Evolutionary conservation across 2,329 filamentous ascomycete species (phyloP).

Genomic region (Eutypa lata): DNA sequence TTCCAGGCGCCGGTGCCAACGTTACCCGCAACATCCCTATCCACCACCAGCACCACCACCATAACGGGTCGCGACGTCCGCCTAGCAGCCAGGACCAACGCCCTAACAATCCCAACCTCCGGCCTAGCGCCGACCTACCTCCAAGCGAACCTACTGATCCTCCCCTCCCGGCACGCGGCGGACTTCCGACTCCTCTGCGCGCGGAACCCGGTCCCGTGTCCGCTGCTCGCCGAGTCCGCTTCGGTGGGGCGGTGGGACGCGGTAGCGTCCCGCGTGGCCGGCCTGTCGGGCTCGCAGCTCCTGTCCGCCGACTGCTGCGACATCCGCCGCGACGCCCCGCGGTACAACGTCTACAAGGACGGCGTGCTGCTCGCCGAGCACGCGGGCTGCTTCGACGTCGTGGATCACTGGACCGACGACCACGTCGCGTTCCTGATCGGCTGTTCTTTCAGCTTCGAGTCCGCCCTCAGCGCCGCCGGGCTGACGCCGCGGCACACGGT

Average conservation of each 20-base stretch:
- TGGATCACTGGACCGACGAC: conserved; percentile 50
- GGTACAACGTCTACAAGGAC: conserved; percentile 56
- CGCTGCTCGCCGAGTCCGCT: conserved; percentile 53
- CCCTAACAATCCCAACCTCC: conserved; percentile 43
- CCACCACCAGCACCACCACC: no score
- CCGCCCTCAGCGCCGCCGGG: conserved; percentile 47
- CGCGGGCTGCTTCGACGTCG: conserved; percentile 41
- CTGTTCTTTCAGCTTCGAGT: conserved; percentile 63
- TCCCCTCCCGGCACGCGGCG: conserved; percentile 52
- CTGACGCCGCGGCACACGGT: conserved; percentile 49
- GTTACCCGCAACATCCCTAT: no score
- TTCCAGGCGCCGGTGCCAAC: no score
- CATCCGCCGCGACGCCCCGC: conserved; percentile 55
- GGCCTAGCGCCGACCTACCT: conserved; percentile 54
- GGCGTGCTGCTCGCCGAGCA: conserved; percentile 37
- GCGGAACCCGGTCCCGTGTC: conserved; percentile 61
- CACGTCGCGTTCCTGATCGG: conserved; percentile 63
- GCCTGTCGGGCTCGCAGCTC: conserved; percentile 10
- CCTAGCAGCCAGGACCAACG: conserved; percentile 39
- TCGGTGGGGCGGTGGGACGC: conserved; percentile 37
- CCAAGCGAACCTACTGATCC: conserved; percentile 61
- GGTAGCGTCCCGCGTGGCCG: conserved; percentile 31
- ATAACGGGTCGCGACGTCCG: conserved; percentile 37
- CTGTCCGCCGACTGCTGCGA: conserved; percentile 45
- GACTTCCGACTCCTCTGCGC: conserved; percentile 58